Percentiles rank a stretch among this genome's conserved stretches.
phyloP scores from a whole-genome alignment of 1,139 yeast genomes.

The Debaryomyces fabryi region DNA sequence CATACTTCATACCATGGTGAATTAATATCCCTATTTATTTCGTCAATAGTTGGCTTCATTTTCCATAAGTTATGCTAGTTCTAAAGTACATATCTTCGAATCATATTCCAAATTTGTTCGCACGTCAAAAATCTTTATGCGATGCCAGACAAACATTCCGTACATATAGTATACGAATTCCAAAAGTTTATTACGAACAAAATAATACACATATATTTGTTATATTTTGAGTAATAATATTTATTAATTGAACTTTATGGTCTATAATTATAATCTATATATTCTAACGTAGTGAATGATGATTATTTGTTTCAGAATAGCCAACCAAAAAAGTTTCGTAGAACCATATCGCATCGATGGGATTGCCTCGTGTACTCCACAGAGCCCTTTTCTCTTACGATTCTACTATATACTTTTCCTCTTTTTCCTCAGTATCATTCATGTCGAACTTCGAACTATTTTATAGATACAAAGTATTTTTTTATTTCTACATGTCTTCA shows the following conservation, averaged over 20 bases:
- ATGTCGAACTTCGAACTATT: neutral
- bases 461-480: neutral
- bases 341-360: constrained; percentile 49
- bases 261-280: neutral
- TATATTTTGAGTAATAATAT: neutral
- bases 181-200: neutral
- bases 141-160: neutral
- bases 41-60: constrained; percentile 3
- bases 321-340: constrained; percentile 61
- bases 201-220: neutral
- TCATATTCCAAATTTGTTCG: constrained; percentile 1
- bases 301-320: constrained; percentile 34
- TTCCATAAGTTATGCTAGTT: neutral
- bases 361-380: constrained; percentile 50
- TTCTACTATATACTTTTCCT: constrained; percentile 52
- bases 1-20: constrained; percentile 40
- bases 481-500: neutral
- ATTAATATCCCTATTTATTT: constrained; percentile 11
- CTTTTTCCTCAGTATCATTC: constrained; percentile 22
- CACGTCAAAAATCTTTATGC: constrained; percentile 1
- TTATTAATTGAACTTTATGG: neutral
- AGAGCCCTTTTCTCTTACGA: constrained; percentile 48
- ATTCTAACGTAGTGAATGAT: neutral
- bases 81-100: neutral
- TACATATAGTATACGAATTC: neutral